phyloP scores from a whole-genome alignment of 73 alveolate species.

The Tetrahymena borealis region DNA sequence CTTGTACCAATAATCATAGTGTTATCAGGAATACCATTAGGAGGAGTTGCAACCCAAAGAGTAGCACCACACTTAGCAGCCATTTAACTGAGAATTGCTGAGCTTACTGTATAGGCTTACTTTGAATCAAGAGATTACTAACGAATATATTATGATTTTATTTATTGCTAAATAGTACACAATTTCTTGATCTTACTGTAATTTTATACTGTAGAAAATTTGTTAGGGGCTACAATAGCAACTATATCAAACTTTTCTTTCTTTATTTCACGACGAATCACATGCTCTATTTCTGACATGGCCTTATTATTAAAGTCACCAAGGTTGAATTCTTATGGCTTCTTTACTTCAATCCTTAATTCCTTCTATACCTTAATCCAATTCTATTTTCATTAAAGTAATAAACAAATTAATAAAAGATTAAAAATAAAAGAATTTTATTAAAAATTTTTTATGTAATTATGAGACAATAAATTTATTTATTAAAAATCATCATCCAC shows the following conservation, averaged over 20 bases:
- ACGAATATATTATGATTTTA: neutral
- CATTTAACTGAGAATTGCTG: neutral
- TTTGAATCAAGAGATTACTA: neutral
- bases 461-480: neutral
- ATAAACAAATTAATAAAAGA: neutral
- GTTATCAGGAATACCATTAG: neutral
- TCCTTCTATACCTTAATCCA: neutral
- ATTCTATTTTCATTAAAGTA: neutral
- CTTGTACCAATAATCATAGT: neutral
- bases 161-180: neutral
- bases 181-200: neutral
- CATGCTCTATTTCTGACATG: neutral
- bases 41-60: neutral
- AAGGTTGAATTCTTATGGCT: neutral
- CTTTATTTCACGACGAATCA: neutral
- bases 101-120: neutral
- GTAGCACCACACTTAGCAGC: neutral
- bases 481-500: neutral
- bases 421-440: neutral
- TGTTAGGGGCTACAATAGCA: neutral
- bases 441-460: neutral
- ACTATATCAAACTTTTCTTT: neutral
- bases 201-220: neutral
- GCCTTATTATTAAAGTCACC: neutral
- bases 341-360: neutral